Evolutionary conservation across 371 early-diverging fungal genomes (phyloP), one percentile per base, ranked within the genome.

Genomic region (Apophysomyces ossiformis): DNA sequence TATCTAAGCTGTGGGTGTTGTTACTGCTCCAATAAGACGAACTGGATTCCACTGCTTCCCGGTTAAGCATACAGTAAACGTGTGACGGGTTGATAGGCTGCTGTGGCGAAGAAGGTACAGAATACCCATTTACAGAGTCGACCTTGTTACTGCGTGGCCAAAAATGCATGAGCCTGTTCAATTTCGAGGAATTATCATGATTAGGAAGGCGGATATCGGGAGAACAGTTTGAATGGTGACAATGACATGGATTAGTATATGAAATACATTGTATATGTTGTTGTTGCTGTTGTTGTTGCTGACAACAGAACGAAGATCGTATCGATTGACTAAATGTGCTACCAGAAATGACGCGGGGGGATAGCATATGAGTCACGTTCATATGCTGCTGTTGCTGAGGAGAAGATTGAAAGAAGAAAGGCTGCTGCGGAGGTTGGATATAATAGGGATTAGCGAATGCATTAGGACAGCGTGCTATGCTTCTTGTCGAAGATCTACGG

Each of bases 101-200:
- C 11, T 50, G 54, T 21, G 54, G 54, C 2, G 54, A 50, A 21
- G 54, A 50, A 21, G 54, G 54, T 50, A 50, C 21, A 1, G 54
- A 21, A 5, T 7, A 21, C 21, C 54, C 54, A 1, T 50, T 26
- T 50, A 26, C 21, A 50, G 54, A 50, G 2, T 50, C 54, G 21
- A 50, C 54, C 54, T 50, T 50, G 21, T 50, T 50, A 21, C 57
- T 69, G 35, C 65, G 60, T 44, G 64, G 69, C 69, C 65, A 65
- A n/a, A 69, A 57, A 32, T 65, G 60, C 37, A 65, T 65, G n/a
- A 69, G 50, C 13, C 60, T 46, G 26, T 69, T 69, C 43, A 69
- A 46, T 56, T 61, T 64, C 45, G 44, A 43, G 15, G 60, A 6
- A n/a, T 21, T 21, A 18, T 50, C 54, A 21, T 50, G 54, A 26